Percentiles rank a stretch among this genome's conserved stretches.
Evolutionary conservation across 108 stramenopile species (phyloP).

Genomic region (Skeletonema costatum): DNA sequence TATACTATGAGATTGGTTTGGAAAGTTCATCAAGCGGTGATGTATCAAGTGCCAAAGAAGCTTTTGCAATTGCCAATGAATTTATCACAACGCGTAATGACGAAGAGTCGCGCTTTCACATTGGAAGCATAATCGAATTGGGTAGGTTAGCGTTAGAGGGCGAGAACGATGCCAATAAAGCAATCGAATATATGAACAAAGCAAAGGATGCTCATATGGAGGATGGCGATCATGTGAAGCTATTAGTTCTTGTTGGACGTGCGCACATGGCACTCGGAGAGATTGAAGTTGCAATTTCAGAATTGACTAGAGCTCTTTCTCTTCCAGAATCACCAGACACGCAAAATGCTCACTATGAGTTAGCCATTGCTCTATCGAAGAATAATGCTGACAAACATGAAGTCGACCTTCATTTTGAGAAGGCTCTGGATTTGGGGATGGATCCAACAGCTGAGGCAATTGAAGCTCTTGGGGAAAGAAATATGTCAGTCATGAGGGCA

Average conservation of each 20-base stretch:
- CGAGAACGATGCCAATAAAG: conserved; percentile 20
- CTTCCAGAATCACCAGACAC: conserved; percentile 31
- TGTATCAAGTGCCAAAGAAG: conserved; percentile 15
- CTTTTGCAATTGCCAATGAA: conserved; percentile 44
- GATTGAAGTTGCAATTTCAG: conserved; percentile 28
- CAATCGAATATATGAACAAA: conserved; percentile 34
- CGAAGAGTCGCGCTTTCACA: conserved; percentile 33
- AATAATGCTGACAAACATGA: conserved; percentile 37
- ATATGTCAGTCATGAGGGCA: conserved; percentile 43
- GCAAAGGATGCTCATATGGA: conserved; percentile 33
- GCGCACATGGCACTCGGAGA: conserved; percentile 35
- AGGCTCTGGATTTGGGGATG: conserved; percentile 44
- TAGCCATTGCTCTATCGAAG: conserved; percentile 32
- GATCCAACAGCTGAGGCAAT: conserved; percentile 50
- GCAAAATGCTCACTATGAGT: conserved; percentile 40
- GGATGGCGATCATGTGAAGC: conserved; percentile 35
- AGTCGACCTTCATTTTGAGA: conserved; percentile 42
- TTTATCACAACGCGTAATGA: conserved; percentile 40
- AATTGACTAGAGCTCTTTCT: conserved; percentile 40
- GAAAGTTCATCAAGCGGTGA: conserved; percentile 34
- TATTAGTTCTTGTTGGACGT: conserved; percentile 32
- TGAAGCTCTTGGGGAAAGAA: conserved; percentile 43
- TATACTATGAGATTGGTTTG: conserved; percentile 48
- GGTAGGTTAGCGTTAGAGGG: conserved; percentile 37
- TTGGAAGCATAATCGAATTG: conserved; percentile 38